Conservation (phyloP, 495 filamentous ascomycete species). For the Daldinia vernicosa region DNA sequence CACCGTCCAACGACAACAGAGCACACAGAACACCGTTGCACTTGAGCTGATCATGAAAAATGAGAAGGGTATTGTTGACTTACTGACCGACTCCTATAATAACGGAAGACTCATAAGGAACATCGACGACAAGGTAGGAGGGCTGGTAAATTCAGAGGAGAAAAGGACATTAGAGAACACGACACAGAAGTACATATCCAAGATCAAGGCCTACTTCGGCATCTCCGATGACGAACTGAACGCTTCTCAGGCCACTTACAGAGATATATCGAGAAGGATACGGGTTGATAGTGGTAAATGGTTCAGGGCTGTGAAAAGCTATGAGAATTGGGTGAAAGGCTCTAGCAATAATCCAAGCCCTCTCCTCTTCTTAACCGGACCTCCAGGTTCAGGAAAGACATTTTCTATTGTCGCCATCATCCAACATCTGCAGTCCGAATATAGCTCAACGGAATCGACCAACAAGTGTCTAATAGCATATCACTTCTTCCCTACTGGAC, state of each 20-base stretch:
- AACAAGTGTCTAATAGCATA: conserved; percentile 32
- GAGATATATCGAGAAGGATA: not conserved
- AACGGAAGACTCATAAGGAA: not conserved
- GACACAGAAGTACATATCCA: not conserved
- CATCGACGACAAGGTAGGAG: not conserved
- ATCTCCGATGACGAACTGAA: not conserved
- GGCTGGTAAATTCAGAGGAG: not conserved
- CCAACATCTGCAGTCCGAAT: conserved; percentile 34
- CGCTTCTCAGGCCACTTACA: not conserved
- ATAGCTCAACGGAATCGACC: conserved; percentile 1
- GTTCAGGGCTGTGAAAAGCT: not conserved
- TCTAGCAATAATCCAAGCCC: not conserved
- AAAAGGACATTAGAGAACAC: not conserved
- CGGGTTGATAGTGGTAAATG: not conserved
- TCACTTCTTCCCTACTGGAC: conserved; percentile 33
- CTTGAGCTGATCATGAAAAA: not conserved
- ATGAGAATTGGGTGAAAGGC: not conserved
- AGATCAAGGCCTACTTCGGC: not conserved
- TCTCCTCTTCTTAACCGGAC: conserved; percentile 26
- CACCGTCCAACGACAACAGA: not conserved
- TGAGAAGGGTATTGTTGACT: not conserved
- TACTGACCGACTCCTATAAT: not conserved
- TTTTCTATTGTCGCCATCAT: conserved; percentile 30
- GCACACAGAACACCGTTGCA: not conserved
- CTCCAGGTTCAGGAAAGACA: conserved; percentile 38